These are phyloP conservation scores for Trichomonas gallinae DNA, from an alignment of 208 protist genomes.

Conservation along the genomic window DNA sequence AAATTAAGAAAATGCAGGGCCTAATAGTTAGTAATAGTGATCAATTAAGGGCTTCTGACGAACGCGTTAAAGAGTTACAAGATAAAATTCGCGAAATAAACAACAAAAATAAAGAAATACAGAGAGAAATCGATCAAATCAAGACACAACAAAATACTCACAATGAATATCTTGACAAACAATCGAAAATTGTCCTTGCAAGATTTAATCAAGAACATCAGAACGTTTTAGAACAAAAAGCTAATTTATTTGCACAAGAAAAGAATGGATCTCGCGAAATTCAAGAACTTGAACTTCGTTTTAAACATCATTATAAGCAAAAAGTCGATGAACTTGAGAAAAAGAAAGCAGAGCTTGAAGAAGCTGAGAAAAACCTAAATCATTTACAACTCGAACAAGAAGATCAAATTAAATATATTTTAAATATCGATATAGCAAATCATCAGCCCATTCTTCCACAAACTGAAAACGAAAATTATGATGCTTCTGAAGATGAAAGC, in stretches of 20 bases:
- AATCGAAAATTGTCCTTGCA: not conserved
- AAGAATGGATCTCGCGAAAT: not conserved
- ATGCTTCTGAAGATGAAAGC: not conserved
- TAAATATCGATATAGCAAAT: not conserved
- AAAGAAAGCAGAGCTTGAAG: not conserved
- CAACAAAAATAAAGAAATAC: not conserved
- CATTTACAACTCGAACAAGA: not conserved
- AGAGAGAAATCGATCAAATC: not conserved
- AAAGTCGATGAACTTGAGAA: not conserved
- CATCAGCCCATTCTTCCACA: not conserved
- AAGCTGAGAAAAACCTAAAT: not conserved
- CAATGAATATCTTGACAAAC: not conserved
- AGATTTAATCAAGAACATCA: not conserved
- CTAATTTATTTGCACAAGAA: not conserved
- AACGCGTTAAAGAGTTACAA: not conserved
- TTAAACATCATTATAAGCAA: not conserved
- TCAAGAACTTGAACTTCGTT: not conserved
- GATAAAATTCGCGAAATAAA: not conserved
- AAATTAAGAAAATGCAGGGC: not conserved
- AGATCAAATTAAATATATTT: not conserved
- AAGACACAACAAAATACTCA: not conserved
- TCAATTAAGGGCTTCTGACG: not conserved
- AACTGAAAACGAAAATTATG: no score
- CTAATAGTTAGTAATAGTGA: not conserved
- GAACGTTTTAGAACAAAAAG: not conserved